Conservation (phyloP, 139 green algal genomes). For the Nannochloris sp. region DNA sequence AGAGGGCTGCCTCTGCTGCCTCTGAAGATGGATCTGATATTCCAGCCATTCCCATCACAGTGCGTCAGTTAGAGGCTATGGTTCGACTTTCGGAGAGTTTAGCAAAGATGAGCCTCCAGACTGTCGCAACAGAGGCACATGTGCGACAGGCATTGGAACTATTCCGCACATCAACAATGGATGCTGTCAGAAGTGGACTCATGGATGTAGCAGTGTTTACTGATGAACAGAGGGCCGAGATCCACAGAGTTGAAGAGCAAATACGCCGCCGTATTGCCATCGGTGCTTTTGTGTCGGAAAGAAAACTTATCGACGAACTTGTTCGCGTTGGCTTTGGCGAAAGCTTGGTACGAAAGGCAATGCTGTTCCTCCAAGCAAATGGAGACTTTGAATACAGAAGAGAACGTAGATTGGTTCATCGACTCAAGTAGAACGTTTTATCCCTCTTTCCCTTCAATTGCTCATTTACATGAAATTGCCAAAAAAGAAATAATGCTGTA, state of each 20-base stretch:
- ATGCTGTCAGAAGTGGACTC: constrained; percentile 58
- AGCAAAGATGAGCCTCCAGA: constrained; percentile 82
- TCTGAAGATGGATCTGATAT: constrained; percentile 41
- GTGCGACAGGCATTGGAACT: constrained; percentile 73
- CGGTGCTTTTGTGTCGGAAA: constrained; percentile 48
- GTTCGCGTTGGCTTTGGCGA: constrained; percentile 37
- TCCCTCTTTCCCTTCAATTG: not conserved
- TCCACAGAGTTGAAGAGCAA: constrained; percentile 61
- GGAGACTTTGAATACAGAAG: constrained; percentile 41
- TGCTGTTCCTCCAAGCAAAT: constrained; percentile 33
- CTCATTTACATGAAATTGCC: not conserved
- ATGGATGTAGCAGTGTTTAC: constrained; percentile 55
- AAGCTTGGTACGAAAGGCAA: constrained; percentile 34
- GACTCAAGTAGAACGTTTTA: constrained; percentile 16
- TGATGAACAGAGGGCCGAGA: constrained; percentile 56
- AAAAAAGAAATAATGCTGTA: constrained; percentile 2
- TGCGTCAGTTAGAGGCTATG: constrained; percentile 95
- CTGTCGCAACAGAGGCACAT: constrained; percentile 55
- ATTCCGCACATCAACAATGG: constrained; percentile 73
- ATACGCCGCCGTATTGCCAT: constrained; percentile 68
- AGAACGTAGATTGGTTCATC: constrained; percentile 37
- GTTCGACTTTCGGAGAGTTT: constrained; percentile 86
- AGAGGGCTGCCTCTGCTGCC: constrained; percentile 13
- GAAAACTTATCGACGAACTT: constrained; percentile 49
- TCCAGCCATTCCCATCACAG: constrained; percentile 83